Evolutionary conservation across 1,139 yeast genomes (phyloP).

Genomic region (Yarrowia galli): DNA sequence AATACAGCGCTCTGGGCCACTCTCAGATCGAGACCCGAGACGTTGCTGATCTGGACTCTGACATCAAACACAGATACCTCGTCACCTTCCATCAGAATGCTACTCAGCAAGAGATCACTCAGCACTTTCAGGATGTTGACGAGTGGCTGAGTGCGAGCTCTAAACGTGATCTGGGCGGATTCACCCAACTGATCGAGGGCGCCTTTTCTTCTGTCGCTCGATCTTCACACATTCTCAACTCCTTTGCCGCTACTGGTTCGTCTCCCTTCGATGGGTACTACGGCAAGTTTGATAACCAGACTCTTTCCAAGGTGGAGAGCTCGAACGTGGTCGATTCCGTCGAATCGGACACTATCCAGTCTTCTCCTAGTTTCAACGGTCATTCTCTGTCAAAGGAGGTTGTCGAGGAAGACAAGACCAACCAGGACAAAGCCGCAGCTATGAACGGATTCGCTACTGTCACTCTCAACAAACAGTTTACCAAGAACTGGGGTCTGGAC

Average conservation of each 20-base stretch:
- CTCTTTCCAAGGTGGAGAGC: not conserved
- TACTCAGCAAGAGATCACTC: conserved; percentile 22
- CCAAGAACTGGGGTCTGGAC: conserved; percentile 28
- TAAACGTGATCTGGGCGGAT: not conserved
- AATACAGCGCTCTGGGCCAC: not conserved
- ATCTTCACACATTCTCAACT: not conserved
- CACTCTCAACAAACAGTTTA: conserved; percentile 22
- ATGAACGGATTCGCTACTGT: conserved; percentile 4
- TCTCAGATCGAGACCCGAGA: not conserved
- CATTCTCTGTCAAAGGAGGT: not conserved
- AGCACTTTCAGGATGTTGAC: conserved; percentile 14
- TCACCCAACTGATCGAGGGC: conserved; percentile 12
- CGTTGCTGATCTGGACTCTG: not conserved
- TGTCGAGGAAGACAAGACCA: not conserved
- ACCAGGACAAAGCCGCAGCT: not conserved
- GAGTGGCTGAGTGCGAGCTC: conserved; percentile 1
- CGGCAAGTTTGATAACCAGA: conserved; percentile 17
- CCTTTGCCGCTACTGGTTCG: not conserved
- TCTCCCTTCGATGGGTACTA: conserved; percentile 30
- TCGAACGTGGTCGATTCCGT: conserved; percentile 8
- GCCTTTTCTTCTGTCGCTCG: conserved; percentile 17
- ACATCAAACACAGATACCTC: conserved; percentile 8
- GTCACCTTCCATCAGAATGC: conserved; percentile 4
- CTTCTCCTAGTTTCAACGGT: conserved; percentile 1
- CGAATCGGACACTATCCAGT: conserved; percentile 18